Evolutionary conservation across 257 asterid species (phyloP).

Genomic region (Solanum stenotomum): DNA sequence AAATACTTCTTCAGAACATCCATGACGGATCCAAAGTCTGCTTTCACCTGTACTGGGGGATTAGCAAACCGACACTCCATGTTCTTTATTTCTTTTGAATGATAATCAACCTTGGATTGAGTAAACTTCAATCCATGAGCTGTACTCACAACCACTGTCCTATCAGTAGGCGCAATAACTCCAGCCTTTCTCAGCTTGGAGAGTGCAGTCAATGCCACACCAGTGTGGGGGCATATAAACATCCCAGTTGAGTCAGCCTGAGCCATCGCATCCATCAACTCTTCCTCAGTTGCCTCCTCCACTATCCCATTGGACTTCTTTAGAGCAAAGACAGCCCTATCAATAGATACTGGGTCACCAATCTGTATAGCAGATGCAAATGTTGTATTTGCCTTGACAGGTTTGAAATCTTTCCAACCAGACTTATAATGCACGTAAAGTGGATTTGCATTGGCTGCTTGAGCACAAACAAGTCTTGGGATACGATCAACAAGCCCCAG

Average conservation of each 20-base stretch:
- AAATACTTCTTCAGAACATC: constrained; percentile 69
- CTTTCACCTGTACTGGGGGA: constrained; percentile 75
- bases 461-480: constrained; percentile 84
- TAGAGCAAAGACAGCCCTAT: constrained; percentile 71
- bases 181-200: constrained; percentile 65
- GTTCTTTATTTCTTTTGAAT: constrained; percentile 54
- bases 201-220: constrained; percentile 74
- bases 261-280: constrained; percentile 86
- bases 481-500: constrained; percentile 63
- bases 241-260: constrained; percentile 88
- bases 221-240: constrained; percentile 90
- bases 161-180: constrained; percentile 47
- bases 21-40: constrained; percentile 87
- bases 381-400: constrained; percentile 67
- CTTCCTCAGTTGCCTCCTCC: constrained; percentile 90
- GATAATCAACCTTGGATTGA: constrained; percentile 67
- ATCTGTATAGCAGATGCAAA: constrained; percentile 89
- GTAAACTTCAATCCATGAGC: constrained; percentile 89
- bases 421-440: constrained; percentile 59
- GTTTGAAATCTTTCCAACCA: constrained; percentile 68
- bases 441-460: constrained; percentile 81
- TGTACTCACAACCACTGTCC: constrained; percentile 83
- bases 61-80: constrained; percentile 68
- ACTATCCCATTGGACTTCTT: constrained; percentile 61
- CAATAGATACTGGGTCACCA: constrained; percentile 88